Evolutionary conservation across 1,284 basidiomycete species (phyloP), one percentile per base, ranked within the genome.

Genomic region (Xerocomus nothofagi): DNA sequence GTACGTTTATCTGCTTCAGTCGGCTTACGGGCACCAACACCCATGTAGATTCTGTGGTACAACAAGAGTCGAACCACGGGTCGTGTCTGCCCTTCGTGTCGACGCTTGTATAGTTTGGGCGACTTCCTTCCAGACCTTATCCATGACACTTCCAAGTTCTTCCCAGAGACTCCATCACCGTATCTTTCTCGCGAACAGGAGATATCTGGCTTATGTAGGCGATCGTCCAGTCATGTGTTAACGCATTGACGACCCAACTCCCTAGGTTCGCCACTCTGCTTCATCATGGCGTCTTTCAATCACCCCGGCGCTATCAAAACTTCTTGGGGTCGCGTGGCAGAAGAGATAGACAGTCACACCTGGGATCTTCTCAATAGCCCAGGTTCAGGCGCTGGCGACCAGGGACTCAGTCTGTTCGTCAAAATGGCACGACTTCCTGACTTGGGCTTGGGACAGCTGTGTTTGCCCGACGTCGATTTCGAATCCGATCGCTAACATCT

Each of bases 1-100:
- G 88, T 89, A 58, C 41, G 81, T 70, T 26, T 18, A 23, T 38
- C 14, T 40, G 17, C 29, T 38, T 10, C 12, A 9, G 23, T 29
- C 20, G 12, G 17, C 30, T 48, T 20, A 21, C 42, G 8, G 6
- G 23, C 31, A 40, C 46, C 32, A 5, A 57, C 26, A 15, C 31
- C 29, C n/a, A 17, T 27, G n/a, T 51, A 90, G 88, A 83, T 88
- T n/a, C 57, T 89, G 20, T 90, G 87, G 86, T 90, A 89, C 60
- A 91, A 91, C 71, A 88, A 88, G 68, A 87, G 84, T 62, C 77
- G 88, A 3, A 63, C 73, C 5, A 76, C 72, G 6, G 78, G 81
- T 47, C 80, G 88, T 26, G 76, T 91, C 50, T 91, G 88, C 61
- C 88, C 88, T 3, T 79, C 86, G 0, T 91, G 88, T 62, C 79